Base-by-base conservation (phyloP, 345 rosid species). In the Linum tenue region DNA sequence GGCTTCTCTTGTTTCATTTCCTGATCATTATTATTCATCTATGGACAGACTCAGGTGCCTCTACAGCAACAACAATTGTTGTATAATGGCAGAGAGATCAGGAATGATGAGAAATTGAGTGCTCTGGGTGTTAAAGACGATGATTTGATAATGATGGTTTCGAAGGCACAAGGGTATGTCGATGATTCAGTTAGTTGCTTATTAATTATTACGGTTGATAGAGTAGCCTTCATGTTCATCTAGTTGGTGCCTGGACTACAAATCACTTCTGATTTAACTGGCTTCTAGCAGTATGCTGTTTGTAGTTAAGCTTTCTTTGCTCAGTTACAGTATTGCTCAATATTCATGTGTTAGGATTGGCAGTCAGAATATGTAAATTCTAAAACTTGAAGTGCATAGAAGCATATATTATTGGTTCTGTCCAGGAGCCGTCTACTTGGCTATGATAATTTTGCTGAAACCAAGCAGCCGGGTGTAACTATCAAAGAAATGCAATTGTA, bases 91-190 rank as follows among this genome's bases (percentile, higher is more conserved):
- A 85, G 67, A 70, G 99, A 94, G 80, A 83, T 85, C 75, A 73
- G 76, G 75, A 86, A 90, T 67, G 71, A 68, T 5, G 96, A 90
- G 65, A 90, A 88, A 77, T 73, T 92, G 76, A 83, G 95, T 81
- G 86, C 86, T 9, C 68, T 90, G 73, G 99, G 97, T 64, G 86
- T 90, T 56, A 94, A 85, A 72, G 86, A 90, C 65, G 92, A 94
- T 71, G 99, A 94, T 79, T 79, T 94, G 76, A 55, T 94, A 72
- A 94, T 94, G 99, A 86, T 94, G 96, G 85, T 86, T 65, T 81
- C 95, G 3, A 73, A 69, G 74, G 71, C 82, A 60, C 59, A 82
- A 60, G 72, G 94, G 94, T 88, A 70, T 8, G 7, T 11, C 40
- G 64, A 2, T 41, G 10, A 57, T 22, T 22, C 31, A 22, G 4